A percentile compares a stretch with the other conserved stretches of the same genome.
phyloP scores from a whole-genome alignment of 2,329 filamentous ascomycete genomes.

The Fusarium brachygibbosum region DNA sequence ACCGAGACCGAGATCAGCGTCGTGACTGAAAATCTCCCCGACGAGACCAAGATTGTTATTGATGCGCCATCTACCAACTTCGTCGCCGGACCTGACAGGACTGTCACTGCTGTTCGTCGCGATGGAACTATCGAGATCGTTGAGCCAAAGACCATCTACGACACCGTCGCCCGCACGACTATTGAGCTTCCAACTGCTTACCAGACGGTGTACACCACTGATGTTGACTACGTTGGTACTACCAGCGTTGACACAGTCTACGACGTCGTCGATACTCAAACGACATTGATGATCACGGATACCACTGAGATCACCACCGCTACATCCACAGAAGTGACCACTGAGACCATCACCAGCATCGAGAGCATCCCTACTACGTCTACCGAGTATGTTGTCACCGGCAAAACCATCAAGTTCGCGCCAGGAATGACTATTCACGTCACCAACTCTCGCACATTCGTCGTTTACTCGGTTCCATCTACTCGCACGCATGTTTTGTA shows the following conservation, averaged over 20 bases:
- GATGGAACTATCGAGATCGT: slow-evolving; percentile 6
- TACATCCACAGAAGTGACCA: slow-evolving; percentile 13
- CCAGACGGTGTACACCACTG: slow-evolving; percentile 10
- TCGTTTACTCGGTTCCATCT: slow-evolving; percentile 12
- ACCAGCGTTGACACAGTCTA: slow-evolving; percentile 16
- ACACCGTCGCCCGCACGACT: slow-evolving; percentile 9
- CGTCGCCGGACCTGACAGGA: slow-evolving; percentile 2
- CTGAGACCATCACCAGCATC: slow-evolving; percentile 6
- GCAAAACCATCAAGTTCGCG: slow-evolving; percentile 5
- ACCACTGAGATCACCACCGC: slow-evolving; percentile 13
- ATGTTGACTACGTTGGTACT: slow-evolving; percentile 12
- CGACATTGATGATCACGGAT: slow-evolving; percentile 1
- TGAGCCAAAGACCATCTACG: slow-evolving; percentile 6
- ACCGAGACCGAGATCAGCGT: neutral
- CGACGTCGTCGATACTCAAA: slow-evolving; percentile 1
- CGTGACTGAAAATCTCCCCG: neutral
- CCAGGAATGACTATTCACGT: slow-evolving; percentile 13
- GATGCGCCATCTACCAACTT: slow-evolving; percentile 7
- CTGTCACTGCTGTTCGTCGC: slow-evolving; percentile 15
- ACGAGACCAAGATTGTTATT: slow-evolving; percentile 8
- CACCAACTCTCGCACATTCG: slow-evolving; percentile 12
- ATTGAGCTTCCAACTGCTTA: slow-evolving; percentile 11
- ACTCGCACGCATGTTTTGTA: slow-evolving; percentile 14
- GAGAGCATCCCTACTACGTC: slow-evolving; percentile 17
- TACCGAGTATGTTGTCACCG: slow-evolving; percentile 11